Evolutionary conservation across 331 rosid species (phyloP).

Genomic region (Pyrus hybrid): DNA sequence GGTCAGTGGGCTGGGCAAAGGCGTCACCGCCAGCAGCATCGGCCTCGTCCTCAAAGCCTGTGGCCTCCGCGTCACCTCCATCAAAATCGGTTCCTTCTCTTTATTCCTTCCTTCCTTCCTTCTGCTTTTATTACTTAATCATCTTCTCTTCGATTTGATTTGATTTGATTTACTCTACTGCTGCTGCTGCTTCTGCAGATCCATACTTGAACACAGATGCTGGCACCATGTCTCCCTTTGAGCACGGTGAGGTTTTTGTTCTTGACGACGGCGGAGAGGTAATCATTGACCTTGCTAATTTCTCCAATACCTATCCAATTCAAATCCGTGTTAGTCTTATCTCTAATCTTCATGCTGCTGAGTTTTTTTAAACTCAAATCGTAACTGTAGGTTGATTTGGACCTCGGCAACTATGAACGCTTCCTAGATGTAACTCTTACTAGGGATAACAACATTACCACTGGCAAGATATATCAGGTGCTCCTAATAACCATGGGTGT

Average conservation of each 20-base stretch:
- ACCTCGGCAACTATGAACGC: slow-evolving; percentile 95
- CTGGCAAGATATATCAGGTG: slow-evolving; percentile 95
- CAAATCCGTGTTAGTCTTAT: not conserved
- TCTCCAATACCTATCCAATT: not conserved
- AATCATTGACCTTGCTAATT: not conserved
- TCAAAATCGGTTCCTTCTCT: slow-evolving; percentile 68
- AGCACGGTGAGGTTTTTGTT: slow-evolving; percentile 97
- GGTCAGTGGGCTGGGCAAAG: slow-evolving; percentile 97
- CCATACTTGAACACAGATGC: slow-evolving; percentile 98
- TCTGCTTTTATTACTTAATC: not conserved
- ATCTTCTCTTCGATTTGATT: not conserved
- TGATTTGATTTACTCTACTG: not conserved
- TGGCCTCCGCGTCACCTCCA: slow-evolving; percentile 92
- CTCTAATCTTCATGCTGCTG: not conserved
- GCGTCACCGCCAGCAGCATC: slow-evolving; percentile 97
- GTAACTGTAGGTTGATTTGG: slow-evolving; percentile 80
- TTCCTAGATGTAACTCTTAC: slow-evolving; percentile 90
- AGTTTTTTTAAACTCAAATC: not conserved
- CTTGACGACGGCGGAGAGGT: slow-evolving; percentile 99
- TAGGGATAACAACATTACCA: slow-evolving; percentile 84
- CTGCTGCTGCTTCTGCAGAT: slow-evolving; percentile 33
- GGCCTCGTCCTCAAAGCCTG: slow-evolving; percentile 96
- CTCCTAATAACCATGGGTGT: slow-evolving; percentile 3
- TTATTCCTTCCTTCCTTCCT: not conserved
- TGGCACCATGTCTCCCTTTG: slow-evolving; percentile 99